phyloP scores from a whole-genome alignment of 495 filamentous ascomycete genomes.

The Bathelium albidoporum region DNA sequence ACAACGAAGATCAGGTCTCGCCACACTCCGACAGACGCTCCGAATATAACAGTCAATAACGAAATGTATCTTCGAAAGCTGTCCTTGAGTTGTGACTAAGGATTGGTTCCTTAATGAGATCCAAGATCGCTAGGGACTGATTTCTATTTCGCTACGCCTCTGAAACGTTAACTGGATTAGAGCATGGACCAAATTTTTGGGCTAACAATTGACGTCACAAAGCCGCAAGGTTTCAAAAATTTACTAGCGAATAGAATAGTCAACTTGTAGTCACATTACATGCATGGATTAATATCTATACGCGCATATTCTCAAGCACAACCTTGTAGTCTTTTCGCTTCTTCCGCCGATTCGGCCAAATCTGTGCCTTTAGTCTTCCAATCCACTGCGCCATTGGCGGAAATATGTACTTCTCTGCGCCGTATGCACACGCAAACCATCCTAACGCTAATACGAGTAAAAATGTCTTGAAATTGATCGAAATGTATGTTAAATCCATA shows the following conservation, averaged over 20 bases:
- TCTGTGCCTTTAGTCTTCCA: constrained; percentile 43
- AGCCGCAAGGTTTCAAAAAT: not conserved
- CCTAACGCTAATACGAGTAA: constrained; percentile 56
- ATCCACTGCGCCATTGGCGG: constrained; percentile 58
- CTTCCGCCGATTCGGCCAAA: constrained; percentile 53
- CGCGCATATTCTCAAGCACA: constrained; percentile 60
- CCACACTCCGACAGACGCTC: too few relatives aligned
- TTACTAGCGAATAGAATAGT: not conserved
- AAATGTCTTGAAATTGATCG: constrained; percentile 57
- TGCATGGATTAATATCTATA: too few relatives aligned
- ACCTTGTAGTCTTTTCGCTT: constrained; percentile 81
- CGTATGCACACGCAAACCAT: constrained; percentile 57
- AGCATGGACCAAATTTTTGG: not conserved
- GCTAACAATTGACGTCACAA: not conserved
- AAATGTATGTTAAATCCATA: constrained; percentile 80
- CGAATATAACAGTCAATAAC: too few relatives aligned
- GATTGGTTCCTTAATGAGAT: too few relatives aligned
- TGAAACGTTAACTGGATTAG: not conserved
- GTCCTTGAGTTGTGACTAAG: too few relatives aligned
- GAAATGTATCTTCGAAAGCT: too few relatives aligned
- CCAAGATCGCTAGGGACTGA: too few relatives aligned
- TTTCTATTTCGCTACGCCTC: too few relatives aligned
- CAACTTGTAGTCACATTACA: not conserved
- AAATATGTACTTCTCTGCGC: constrained; percentile 60
- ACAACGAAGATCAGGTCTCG: too few relatives aligned